Conservation (phyloP, 768 basidiomycete genomes). For the Termitomyces sp. region DNA sequence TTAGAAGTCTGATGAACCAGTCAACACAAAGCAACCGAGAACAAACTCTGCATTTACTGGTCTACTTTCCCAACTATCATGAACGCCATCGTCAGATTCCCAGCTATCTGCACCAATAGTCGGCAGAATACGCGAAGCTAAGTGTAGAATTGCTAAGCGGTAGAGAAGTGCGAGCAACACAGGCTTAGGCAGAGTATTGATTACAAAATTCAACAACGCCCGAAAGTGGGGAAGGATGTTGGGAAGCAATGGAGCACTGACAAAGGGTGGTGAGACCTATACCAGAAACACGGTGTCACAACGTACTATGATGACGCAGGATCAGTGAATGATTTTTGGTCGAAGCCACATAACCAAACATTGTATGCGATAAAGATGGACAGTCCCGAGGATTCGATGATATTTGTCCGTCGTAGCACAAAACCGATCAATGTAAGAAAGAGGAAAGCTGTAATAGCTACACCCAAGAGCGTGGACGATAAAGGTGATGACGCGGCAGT, state of each 20-base stretch:
- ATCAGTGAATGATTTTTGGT: conserved; percentile 67
- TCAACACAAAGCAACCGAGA: conserved; percentile 4
- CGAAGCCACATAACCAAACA: conserved; percentile 85
- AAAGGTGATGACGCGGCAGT: conserved; percentile 79
- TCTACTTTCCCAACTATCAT: conserved; percentile 66
- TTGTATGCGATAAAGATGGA: conserved; percentile 88
- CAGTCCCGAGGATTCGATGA: conserved; percentile 86
- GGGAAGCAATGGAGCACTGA: conserved; percentile 67
- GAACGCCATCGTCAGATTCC: conserved; percentile 61
- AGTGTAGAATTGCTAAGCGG: conserved; percentile 73
- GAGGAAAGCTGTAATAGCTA: conserved; percentile 80
- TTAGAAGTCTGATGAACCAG: conserved; percentile 56
- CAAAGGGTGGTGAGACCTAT: background rate
- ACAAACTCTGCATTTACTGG: conserved; percentile 43
- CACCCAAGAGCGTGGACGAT: conserved; percentile 85
- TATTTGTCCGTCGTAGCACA: conserved; percentile 80
- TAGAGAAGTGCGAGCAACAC: conserved; percentile 76
- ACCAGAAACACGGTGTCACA: background rate
- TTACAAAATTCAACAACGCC: conserved; percentile 74
- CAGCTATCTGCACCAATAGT: conserved; percentile 80
- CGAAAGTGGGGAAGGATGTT: conserved; percentile 82
- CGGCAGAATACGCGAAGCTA: conserved; percentile 78
- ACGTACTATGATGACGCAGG: conserved; percentile 76
- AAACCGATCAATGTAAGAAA: conserved; percentile 94
- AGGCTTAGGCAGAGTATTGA: conserved; percentile 82